Base-by-base conservation (phyloP, 2,329 filamentous ascomycete species). In the Aspergillus tamarii region DNA sequence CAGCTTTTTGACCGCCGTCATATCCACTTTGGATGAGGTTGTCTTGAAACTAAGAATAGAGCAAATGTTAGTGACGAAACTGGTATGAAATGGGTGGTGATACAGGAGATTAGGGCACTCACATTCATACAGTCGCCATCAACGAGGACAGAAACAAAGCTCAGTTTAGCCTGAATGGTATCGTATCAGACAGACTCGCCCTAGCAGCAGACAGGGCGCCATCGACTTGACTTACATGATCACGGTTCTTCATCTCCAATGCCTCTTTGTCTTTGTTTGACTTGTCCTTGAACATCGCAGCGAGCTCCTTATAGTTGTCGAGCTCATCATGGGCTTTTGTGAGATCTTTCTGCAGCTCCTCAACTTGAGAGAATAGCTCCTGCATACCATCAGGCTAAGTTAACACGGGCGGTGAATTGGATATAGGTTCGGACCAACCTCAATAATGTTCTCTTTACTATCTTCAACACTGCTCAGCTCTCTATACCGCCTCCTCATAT, bases 121-220 rank as follows among this genome's bases (percentile, higher is more conserved):
- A 79, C 78, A 61, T 71, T 72, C 76, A 79, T 79, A 59, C 72
- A 73, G 60, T 80, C 78, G 4, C 78, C 78, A 64, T 80, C 78
- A 60, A 80, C 72, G 19, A 81, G 61, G 48, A 79, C 76, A 11
- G 72, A 73, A 59, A 73, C 73, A 68, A 74, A 79, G 39, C 52
- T 65, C 14, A 70, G 39, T 43, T 60, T 69, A 3, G 57, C 59
- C 69, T 71, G 21, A 10, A 10, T 11, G 9, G 19, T 4, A 12
- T 6, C 28, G n/a, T 41, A n/a, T 64, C 23, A 59, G 41, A 10
- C n/a, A 26, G 10, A 21, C 16, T 14, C 23, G 3, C 26, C 26
- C 14, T 30, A 41, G 7, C 3, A 19, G 14, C 5, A 2, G 16
- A 10, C 2, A n/a, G 34, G 30, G 30, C 9, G 30, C 9, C n/a